A percentile compares a stretch with the other conserved stretches of the same genome.
Conservation (phyloP, 2,329 filamentous ascomycete species). For the Akanthomyces lecanii region DNA sequence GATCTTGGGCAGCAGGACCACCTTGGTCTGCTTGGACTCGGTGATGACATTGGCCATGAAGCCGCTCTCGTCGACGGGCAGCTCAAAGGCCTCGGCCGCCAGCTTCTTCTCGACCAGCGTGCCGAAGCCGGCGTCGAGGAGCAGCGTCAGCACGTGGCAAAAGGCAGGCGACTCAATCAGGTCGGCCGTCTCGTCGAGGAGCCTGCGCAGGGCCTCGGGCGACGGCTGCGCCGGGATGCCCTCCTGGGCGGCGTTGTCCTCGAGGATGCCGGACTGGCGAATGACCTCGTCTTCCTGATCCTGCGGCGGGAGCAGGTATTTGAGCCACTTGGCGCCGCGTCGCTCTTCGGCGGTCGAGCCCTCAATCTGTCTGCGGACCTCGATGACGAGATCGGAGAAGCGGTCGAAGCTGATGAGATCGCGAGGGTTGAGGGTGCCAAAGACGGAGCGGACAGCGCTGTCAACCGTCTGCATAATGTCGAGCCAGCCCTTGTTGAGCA, state of each 20-base stretch:
- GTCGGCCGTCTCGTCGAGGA: constrained; percentile 94
- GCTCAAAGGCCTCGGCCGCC: constrained; percentile 71
- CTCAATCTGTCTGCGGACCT: constrained; percentile 82
- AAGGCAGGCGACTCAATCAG: constrained; percentile 93
- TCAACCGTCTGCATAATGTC: constrained; percentile 78
- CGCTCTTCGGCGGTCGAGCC: constrained; percentile 46
- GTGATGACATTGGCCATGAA: constrained; percentile 47
- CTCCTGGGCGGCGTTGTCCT: constrained; percentile 39
- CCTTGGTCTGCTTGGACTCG: constrained; percentile 55
- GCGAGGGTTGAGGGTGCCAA: constrained; percentile 81
- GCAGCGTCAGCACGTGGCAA: constrained; percentile 74
- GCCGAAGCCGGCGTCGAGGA: constrained; percentile 85
- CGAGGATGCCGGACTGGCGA: constrained; percentile 74
- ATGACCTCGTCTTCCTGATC: constrained; percentile 81
- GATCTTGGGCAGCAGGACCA: constrained; percentile 73
- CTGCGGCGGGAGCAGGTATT: constrained; percentile 73
- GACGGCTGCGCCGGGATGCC: constrained; percentile 40
- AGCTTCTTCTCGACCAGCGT: constrained; percentile 80
- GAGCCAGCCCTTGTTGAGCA: constrained; percentile 85
- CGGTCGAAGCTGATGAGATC: constrained; percentile 80
- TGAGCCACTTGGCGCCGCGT: constrained; percentile 63
- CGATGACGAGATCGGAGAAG: constrained; percentile 73
- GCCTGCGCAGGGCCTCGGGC: constrained; percentile 64
- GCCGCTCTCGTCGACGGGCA: constrained; percentile 26
- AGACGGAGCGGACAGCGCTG: constrained; percentile 81